Base-by-base conservation (phyloP, 177 flowering plant species). In the Telopea speciosissima region DNA sequence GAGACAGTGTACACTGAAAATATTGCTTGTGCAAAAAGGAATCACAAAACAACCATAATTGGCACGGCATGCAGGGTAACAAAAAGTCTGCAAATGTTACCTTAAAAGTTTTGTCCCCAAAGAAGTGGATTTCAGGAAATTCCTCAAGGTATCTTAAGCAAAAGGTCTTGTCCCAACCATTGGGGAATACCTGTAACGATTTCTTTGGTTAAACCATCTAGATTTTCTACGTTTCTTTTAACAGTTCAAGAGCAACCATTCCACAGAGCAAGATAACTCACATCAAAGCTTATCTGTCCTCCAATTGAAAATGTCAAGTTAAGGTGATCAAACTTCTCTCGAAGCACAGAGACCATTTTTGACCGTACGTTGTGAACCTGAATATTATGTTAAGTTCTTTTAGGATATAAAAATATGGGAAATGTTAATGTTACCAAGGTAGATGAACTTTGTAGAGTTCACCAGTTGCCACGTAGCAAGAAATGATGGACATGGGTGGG, bases 241-340 rank as follows among this genome's bases (percentile, higher is more conserved):
- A 69, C 23, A 68, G 44, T 65, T 76, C 16, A 10, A 73, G 24
- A 61, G 62, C 11, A 28, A 54, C 24, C 2, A 69, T 6, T 5
- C 0, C 52, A 58, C 26, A 66, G n/a, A 24, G 58, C 5, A 5
- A 65, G 10, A 44, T 49, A 52, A 78, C 99, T 86, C 76, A 93
- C 98, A 78, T 96, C 99, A 80, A 96, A 96, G 78, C 99, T 96
- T 78, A 96, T 96, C 78, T 96, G 96, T 65, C 99, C 98, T 54
- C 99, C 98, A 24, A 96, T 93, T 24, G 99, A 90, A 83, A 93
- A 96, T 68, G 99, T 90, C 73, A 96, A 81, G 78, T 93, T 90
- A 65, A 89, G 83, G 74, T 96, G 91, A 40, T 87, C 86, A 89
- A 96, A 93, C 79, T 88, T 90, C 82, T 93, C 95, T 3, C 88